phyloP scores from a whole-genome alignment of 352 stramenopile genomes.

The Pythium coloratum region DNA sequence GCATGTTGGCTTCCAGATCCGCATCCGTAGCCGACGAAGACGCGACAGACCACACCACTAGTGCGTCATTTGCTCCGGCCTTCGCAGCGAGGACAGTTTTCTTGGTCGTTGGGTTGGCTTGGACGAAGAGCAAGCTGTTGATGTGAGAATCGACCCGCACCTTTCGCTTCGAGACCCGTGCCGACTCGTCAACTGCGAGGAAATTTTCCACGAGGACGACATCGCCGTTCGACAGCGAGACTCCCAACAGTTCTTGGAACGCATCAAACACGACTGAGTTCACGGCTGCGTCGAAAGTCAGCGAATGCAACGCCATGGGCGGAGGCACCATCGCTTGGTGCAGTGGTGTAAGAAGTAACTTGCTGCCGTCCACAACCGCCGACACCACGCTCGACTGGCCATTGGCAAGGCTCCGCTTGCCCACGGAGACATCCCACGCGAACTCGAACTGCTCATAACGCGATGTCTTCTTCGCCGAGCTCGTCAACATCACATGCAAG shows the following conservation, averaged over 20 bases:
- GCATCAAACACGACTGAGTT: slow-evolving; percentile 64
- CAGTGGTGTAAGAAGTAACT: slow-evolving; percentile 67
- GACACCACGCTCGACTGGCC: slow-evolving; percentile 40
- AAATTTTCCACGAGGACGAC: slow-evolving; percentile 54
- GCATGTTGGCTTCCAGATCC: neutral
- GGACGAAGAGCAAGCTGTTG: slow-evolving; percentile 15
- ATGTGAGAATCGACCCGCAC: slow-evolving; percentile 10
- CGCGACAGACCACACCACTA: slow-evolving; percentile 12
- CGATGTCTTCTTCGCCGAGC: neutral
- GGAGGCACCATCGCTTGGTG: slow-evolving; percentile 68
- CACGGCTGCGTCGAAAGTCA: slow-evolving; percentile 39
- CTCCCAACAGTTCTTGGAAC: slow-evolving; percentile 35
- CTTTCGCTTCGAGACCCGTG: neutral
- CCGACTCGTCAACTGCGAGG: slow-evolving; percentile 16
- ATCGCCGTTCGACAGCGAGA: slow-evolving; percentile 41
- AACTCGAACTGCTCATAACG: slow-evolving; percentile 54
- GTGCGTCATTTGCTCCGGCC: slow-evolving; percentile 7
- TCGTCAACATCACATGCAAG: slow-evolving; percentile 39
- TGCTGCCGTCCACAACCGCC: slow-evolving; percentile 58
- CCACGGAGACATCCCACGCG: slow-evolving; percentile 40
- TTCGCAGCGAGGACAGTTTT: slow-evolving; percentile 12
- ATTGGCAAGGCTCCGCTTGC: slow-evolving; percentile 19
- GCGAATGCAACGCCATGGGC: slow-evolving; percentile 50
- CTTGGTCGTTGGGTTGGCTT: neutral
- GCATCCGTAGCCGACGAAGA: neutral